Percentiles rank a stretch among this genome's conserved stretches.
Conservation (phyloP, 768 basidiomycete genomes). For the Lentinula boryana region DNA sequence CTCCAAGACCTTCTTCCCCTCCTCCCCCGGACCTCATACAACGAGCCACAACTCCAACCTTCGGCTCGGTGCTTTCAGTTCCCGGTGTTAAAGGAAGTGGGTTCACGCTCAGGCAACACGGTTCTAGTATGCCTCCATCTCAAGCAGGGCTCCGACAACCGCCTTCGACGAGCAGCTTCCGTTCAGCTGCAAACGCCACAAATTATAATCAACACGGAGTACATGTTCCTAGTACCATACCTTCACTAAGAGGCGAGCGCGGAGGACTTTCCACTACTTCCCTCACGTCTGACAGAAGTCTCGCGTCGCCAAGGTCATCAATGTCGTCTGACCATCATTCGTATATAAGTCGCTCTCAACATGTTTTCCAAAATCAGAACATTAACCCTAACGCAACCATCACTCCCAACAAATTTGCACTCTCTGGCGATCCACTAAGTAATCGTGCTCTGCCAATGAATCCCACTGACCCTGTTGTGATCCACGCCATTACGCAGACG, state of each 20-base stretch:
- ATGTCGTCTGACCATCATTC: conserved; percentile 72
- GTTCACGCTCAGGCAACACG: conserved; percentile 51
- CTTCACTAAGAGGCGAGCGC: conserved; percentile 32
- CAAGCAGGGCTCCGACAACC: conserved; percentile 60
- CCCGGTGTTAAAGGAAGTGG: conserved; percentile 30
- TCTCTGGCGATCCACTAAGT: conserved; percentile 5
- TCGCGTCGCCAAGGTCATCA: conserved; percentile 72
- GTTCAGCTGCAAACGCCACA: conserved; percentile 63
- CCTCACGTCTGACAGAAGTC: conserved; percentile 61
- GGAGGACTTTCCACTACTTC: conserved; percentile 64
- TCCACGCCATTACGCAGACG: conserved; percentile 97
- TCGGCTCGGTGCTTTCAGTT: conserved; percentile 56
- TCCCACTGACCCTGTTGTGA: conserved; percentile 82
- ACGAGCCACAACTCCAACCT: conserved; percentile 83
- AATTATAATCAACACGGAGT: conserved; percentile 42
- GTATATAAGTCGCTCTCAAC: conserved; percentile 34
- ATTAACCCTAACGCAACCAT: conserved; percentile 23
- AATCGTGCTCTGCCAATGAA: conserved; percentile 23
- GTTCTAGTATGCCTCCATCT: conserved; percentile 73
- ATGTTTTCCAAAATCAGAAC: conserved; percentile 11
- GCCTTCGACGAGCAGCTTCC: conserved; percentile 79
- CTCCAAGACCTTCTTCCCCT: conserved; percentile 87
- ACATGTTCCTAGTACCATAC: conserved; percentile 33
- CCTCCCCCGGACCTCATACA: conserved; percentile 90
- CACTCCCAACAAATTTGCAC: neutral